These are phyloP conservation scores for Xylaria scruposa DNA, from an alignment of 495 filamentous ascomycete species.

Conservation along the genomic window DNA sequence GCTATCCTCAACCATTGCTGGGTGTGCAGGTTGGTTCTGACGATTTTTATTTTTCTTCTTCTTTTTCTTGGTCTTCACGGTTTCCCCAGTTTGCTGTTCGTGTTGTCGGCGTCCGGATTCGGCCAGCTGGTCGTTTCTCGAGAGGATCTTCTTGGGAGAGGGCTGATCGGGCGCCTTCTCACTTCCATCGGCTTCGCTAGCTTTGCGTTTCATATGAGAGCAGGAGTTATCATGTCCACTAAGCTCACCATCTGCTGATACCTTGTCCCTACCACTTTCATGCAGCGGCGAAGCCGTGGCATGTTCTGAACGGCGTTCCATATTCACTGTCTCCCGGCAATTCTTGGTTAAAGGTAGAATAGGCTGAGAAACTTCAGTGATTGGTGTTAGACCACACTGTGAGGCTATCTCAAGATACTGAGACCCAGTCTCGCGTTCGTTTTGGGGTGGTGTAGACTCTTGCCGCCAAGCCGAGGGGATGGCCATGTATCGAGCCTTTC, in stretches of 20 bases:
- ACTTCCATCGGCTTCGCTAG: background rate
- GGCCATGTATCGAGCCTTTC: slow-evolving; percentile 1
- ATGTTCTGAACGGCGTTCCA: background rate
- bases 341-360: background rate
- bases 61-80: slow-evolving; percentile 7
- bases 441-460: background rate
- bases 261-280: background rate
- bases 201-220: slow-evolving; percentile 9
- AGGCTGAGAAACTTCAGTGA: too few species aligned
- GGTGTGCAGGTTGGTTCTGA: background rate
- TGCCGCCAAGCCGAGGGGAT: slow-evolving; percentile 9
- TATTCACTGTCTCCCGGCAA: background rate
- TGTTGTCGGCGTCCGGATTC: background rate
- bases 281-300: background rate
- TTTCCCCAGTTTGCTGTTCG: background rate
- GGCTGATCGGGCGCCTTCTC: background rate
- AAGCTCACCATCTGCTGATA: background rate
- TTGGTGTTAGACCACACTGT: background rate
- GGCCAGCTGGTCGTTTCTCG: background rate
- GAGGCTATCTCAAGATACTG: slow-evolving; percentile 2
- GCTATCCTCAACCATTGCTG: background rate
- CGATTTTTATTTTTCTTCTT: slow-evolving; percentile 23
- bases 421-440: background rate
- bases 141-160: slow-evolving; percentile 1
- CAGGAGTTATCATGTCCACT: background rate